phyloP scores from a whole-genome alignment of 768 basidiomycete species.

The Mycena albidolilacea region DNA sequence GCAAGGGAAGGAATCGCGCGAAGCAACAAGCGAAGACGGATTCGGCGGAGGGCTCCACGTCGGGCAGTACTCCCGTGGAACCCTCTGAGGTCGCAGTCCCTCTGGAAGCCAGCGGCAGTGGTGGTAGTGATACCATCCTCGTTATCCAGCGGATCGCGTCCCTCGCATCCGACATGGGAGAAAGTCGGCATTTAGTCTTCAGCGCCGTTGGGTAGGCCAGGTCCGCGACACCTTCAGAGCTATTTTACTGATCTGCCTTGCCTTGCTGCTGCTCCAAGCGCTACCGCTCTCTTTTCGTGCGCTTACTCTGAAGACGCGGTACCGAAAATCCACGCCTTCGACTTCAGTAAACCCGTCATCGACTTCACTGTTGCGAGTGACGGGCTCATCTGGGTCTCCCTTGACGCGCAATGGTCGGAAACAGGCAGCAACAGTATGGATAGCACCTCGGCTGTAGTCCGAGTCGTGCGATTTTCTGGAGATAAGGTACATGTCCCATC shows the following conservation, averaged over 20 bases:
- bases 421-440: slow-evolving; percentile 34
- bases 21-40: slow-evolving; percentile 36
- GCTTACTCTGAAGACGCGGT: slow-evolving; percentile 45
- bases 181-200: slow-evolving; percentile 67
- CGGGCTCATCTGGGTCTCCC: slow-evolving; percentile 59
- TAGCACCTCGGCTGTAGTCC: slow-evolving; percentile 42
- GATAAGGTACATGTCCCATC: slow-evolving; percentile 54
- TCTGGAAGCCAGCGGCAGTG: slow-evolving; percentile 32
- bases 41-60: slow-evolving; percentile 42
- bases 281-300: slow-evolving; percentile 75
- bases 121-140: slow-evolving; percentile 59
- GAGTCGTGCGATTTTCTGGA: slow-evolving; percentile 50
- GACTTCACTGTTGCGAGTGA: slow-evolving; percentile 64
- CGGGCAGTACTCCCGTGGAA: not conserved
- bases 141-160: slow-evolving; percentile 73
- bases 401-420: slow-evolving; percentile 46
- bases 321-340: slow-evolving; percentile 54
- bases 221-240: not conserved
- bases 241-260: slow-evolving; percentile 5
- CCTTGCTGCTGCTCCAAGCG: slow-evolving; percentile 55
- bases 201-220: slow-evolving; percentile 77
- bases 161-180: slow-evolving; percentile 48
- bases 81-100: slow-evolving; percentile 10
- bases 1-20: slow-evolving; percentile 36
- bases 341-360: slow-evolving; percentile 72